Evolutionary conservation across 176 grass and related monocot genomes (phyloP).

Genomic region (Aegilops sharonensis): DNA sequence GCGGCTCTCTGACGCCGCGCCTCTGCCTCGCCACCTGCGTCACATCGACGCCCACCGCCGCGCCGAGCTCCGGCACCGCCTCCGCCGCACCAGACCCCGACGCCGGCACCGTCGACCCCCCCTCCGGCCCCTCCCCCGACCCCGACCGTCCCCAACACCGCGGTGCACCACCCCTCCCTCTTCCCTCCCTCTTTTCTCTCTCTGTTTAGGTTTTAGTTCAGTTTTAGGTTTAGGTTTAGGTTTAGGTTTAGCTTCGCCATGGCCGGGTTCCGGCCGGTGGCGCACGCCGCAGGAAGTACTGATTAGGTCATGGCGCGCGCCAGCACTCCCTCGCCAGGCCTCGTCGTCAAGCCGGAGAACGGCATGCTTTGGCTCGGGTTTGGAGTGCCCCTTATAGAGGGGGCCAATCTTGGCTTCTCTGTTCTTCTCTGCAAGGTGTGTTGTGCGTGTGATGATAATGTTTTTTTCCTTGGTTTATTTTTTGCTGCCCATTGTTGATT

Average conservation of each 20-base stretch:
- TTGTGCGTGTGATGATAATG: not conserved
- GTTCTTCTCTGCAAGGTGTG: not conserved
- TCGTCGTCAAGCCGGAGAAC: slow-evolving; percentile 55
- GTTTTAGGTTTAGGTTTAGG: no score
- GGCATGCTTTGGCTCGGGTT: slow-evolving; percentile 51
- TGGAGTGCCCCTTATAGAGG: slow-evolving; percentile 35
- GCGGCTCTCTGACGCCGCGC: no score
- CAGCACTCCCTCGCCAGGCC: not conserved
- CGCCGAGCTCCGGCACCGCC: no score
- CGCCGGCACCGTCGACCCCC: no score
- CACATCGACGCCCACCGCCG: no score
- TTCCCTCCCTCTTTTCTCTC: no score
- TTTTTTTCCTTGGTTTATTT: not conserved
- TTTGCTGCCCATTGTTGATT: not conserved
- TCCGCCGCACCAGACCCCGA: no score
- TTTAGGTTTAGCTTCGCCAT: slow-evolving; percentile 49
- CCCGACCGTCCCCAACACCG: no score
- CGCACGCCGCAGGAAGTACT: slow-evolving; percentile 33
- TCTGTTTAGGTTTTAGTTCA: no score
- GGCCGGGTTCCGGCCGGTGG: slow-evolving; percentile 58
- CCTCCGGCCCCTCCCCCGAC: no score
- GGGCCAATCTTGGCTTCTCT: not conserved
- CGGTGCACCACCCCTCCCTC: no score
- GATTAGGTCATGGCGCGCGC: slow-evolving; percentile 47
- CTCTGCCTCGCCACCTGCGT: no score